phyloP scores from a whole-genome alignment of 176 grass and related monocot species.

The Guadua angustifolia region DNA sequence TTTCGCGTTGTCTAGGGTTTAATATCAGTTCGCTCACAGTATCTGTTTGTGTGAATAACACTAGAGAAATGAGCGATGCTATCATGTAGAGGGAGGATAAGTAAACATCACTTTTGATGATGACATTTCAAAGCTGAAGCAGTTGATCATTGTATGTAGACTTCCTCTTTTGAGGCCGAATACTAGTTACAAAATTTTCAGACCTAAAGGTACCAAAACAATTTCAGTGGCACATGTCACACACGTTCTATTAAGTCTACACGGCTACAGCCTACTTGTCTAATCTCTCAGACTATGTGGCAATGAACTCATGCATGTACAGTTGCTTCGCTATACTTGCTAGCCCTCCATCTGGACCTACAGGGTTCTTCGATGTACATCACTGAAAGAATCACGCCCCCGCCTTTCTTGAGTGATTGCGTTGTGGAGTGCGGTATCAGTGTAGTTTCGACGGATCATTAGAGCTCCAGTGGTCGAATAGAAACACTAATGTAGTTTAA shows the following conservation, averaged over 20 bases:
- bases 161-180: slow-evolving; percentile 2
- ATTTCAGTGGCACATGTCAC: slow-evolving; percentile 6
- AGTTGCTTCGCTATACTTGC: neutral
- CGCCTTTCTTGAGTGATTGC: slow-evolving; percentile 7
- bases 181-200: slow-evolving; percentile 15
- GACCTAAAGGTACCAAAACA: neutral
- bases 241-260: neutral
- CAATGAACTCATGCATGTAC: slow-evolving; percentile 29
- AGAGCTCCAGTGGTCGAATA: slow-evolving; percentile 1
- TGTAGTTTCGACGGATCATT: neutral
- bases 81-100: slow-evolving; percentile 15
- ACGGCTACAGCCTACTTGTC: slow-evolving; percentile 26
- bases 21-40: neutral
- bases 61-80: slow-evolving; percentile 37
- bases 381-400: neutral
- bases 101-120: slow-evolving; percentile 24
- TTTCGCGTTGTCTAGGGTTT: slow-evolving; percentile 71
- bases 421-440: neutral
- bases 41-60: neutral
- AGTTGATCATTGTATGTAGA: slow-evolving; percentile 9
- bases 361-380: slow-evolving; percentile 14
- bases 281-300: neutral
- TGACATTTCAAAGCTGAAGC: slow-evolving; percentile 8
- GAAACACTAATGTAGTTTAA: neutral
- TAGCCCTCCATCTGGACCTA: neutral